Base-by-base conservation (phyloP, 371 early-diverging fungal genomes). In the Apophysomyces sp. region DNA sequence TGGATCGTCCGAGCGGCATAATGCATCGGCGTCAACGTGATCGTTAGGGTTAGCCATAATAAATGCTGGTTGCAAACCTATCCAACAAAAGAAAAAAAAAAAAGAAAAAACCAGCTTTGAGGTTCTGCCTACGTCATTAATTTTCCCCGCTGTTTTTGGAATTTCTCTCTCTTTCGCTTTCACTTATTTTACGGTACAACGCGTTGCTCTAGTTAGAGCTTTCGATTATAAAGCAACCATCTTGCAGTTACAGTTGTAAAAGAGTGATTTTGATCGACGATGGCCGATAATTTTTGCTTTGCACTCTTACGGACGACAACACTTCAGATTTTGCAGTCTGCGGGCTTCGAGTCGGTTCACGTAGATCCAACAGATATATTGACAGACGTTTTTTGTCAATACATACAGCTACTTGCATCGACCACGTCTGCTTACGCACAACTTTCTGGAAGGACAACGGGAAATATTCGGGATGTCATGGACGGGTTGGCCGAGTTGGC, bases 1-100 rank as follows among this genome's bases (percentile, higher is more conserved):
- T 54, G 81, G 81, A 74, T 92, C 91, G 16, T 73, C 66, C 2
- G 90, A 89, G 26, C 68, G 66, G 57, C 86, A 86, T 12, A 89
- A 76, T 59, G 69, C 66, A 49, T 81, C 73, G 31, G 65, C 54
- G 54, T 61, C 64, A 57, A 29, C 54, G 61, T 61, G 31, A 58
- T 34, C 51, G 63, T 61, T 34, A 60, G 36, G 24, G n/a, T n/a
- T n/a, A n/a, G n/a, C n/a, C n/a, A n/a, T n/a, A n/a, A n/a, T n/a
- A n/a, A n/a, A n/a, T n/a, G n/a, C n/a, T n/a, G n/a, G n/a, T n/a
- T n/a, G n/a, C n/a, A n/a, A n/a, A n/a, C n/a, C n/a, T n/a, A n/a
- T n/a, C n/a, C n/a, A n/a, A n/a, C n/a, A n/a, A 12, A 34, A 34
- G 34, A 34, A 12, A 5, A 34, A 34, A 5, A 34, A 34, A 5